Evolutionary conservation across 1,284 basidiomycete species (phyloP), one percentile per base, ranked within the genome.

Genomic region (Ustilago crameri): DNA sequence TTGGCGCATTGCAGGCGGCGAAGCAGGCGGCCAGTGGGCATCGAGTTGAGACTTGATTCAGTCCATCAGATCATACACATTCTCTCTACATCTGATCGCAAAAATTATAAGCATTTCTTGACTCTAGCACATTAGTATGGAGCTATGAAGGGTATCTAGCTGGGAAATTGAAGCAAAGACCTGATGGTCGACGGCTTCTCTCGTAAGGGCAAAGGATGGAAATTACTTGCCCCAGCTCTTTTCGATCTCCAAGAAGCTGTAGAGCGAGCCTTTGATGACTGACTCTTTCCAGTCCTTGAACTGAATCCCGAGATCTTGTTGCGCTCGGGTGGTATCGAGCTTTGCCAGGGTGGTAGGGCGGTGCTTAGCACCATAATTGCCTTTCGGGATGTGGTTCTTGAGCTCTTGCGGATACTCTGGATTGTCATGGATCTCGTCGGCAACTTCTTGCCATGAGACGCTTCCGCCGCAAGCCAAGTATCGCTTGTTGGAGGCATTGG

Each of bases 11-110:
- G n/a, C 69, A 75, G 56, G 76, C 76, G 15, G 63, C 67, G 14
- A 77, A 77, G 61, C 75, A 77, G 59, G 59, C 62, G 18, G 63
- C 66, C 9, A 70, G 58, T 34, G 75, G 75, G 34, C 75, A 76
- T 51, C 50, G 61, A 32, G 75, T 76, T 35, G 67, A 74, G 74
- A 38, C 51, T 17, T 53, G 35, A 30, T 30, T 30, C 30, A 5
- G 12, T 30, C 12, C 30, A 30, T 30, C 8, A 3, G 34, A 3
- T 26, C 35, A 22, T 1, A 12, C 5, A 37, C 3, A 12, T 20
- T n/a, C 30, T 30, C 30, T 30, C 12, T 30, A 17, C 18, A 26
- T 3, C 7, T 15, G 34, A 2, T n/a, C 22, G 20, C 2, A 12
- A 10, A 37, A 12, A 10, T 20, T n/a, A 17, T 17, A 30, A 10